Evolutionary conservation across 1,139 yeast genomes (phyloP), one percentile per base, ranked within the genome.

Genomic region (Wickerhamomyces sp.): DNA sequence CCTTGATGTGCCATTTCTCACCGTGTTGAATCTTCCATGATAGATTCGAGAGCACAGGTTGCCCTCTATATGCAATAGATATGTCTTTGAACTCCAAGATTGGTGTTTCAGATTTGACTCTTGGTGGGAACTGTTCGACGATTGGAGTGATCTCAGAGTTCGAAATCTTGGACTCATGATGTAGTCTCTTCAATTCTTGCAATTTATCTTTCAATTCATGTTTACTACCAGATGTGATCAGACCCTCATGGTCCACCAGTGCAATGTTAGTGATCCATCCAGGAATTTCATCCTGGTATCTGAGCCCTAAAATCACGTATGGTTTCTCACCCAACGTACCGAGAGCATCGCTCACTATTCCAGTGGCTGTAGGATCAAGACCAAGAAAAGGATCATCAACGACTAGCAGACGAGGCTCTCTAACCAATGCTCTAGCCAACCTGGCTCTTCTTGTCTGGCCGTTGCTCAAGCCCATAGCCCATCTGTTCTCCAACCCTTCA

Each of bases 311-410:
- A 2, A 84, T 72, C 7, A 87, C 68, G 41, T 62, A 44, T 34
- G 75, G 64, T 18, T 54, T 45, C 9, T 70, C 70, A 2, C 60
- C 57, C 13, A 66, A 45, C 12, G 33, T 26, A 4, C 55, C 51
- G 28, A 81, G 52, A 12, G 75, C 71, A 0, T 66, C 55, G 21
- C 87, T 74, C 9, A 91, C 85, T 15, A 71, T 61, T 2, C 59
- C 44, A 0, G 88, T 68, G 15, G 93, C 88, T 1, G 60, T 56
- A 0, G 95, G 94, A 51, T 91, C 98, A 20, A 91, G 64, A 0
- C 98, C 98, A 30, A 91, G 61, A 52, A 87, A 88, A 8, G 96
- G 96, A 49, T 91, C 97, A 56, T 91, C 97, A 14, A 91, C 69
- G 10, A 89, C 57, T 38, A 88, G 62, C 18, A 88, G 48, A 27